These are phyloP conservation scores for Eutypa lata DNA, from an alignment of 2,329 filamentous ascomycete genomes.

Conservation along the genomic window DNA sequence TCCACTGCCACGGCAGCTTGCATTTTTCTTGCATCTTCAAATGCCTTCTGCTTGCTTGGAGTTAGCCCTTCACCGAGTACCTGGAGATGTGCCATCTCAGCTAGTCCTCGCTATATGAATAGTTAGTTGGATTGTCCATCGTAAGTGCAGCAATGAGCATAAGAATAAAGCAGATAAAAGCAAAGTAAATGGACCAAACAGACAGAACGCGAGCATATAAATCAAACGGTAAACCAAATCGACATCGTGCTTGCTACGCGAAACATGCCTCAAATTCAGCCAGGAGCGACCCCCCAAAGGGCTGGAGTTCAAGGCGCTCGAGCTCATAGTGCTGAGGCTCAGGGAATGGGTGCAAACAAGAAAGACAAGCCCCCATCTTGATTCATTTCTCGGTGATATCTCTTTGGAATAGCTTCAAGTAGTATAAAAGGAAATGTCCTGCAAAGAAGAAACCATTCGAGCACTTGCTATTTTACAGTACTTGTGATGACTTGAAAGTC, in stretches of 20 bases:
- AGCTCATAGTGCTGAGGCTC: too few species aligned
- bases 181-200: neutral
- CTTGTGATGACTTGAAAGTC: too few species aligned
- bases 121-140: slow-evolving; percentile 6
- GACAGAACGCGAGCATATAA: neutral
- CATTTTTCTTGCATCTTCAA: slow-evolving; percentile 70
- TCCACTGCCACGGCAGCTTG: slow-evolving; percentile 61
- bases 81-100: slow-evolving; percentile 24
- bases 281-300: neutral
- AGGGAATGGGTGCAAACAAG: too few species aligned
- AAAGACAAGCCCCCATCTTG: too few species aligned
- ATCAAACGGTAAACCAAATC: neutral
- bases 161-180: neutral
- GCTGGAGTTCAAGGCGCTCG: too few species aligned
- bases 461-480: too few species aligned
- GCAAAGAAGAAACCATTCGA: too few species aligned
- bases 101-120: slow-evolving; percentile 4
- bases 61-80: slow-evolving; percentile 21
- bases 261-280: neutral
- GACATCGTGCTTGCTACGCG: neutral
- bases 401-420: too few species aligned
- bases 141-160: neutral
- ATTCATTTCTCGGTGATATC: too few species aligned
- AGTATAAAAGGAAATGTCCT: too few species aligned
- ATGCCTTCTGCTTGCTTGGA: slow-evolving; percentile 45